These are phyloP conservation scores for Phytophthora ramorum DNA, from an alignment of 352 stramenopile genomes.

Conservation along the genomic window DNA sequence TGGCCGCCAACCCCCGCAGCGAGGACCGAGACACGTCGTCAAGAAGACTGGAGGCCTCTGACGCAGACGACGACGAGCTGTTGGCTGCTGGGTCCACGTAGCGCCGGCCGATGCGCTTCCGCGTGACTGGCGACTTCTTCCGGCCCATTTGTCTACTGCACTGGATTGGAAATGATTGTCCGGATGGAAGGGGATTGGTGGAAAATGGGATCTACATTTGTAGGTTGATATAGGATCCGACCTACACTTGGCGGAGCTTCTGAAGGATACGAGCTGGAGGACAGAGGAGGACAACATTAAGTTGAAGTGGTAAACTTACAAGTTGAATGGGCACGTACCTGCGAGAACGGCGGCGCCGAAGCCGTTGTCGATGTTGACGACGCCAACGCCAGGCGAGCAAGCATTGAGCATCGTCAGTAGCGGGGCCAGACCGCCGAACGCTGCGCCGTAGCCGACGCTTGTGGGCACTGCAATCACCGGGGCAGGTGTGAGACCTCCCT, in stretches of 20 bases:
- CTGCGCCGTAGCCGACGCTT: constrained; percentile 93
- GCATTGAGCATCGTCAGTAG: constrained; percentile 98
- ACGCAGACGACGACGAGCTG: constrained; percentile 2
- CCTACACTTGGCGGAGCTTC: constrained; percentile 21
- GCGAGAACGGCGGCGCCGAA: constrained; percentile 96
- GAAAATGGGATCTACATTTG: constrained; percentile 3
- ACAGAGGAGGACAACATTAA: constrained; percentile 16
- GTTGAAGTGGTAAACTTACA: constrained; percentile 9
- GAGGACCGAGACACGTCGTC: constrained; percentile 17
- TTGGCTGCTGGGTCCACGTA: constrained; percentile 16
- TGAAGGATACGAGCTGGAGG: constrained; percentile 39
- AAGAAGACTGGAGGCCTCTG: constrained; percentile 4
- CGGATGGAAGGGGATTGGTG: not conserved
- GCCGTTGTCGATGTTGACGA: constrained; percentile 99
- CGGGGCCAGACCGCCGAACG: constrained; percentile 92
- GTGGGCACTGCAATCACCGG: constrained; percentile 93
- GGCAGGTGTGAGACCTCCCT: constrained; percentile 83
- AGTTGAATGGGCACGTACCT: constrained; percentile 43
- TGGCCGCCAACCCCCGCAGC: constrained; percentile 10
- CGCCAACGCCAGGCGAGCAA: constrained; percentile 97
- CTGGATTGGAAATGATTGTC: constrained; percentile 7
- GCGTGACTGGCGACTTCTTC: constrained; percentile 43
- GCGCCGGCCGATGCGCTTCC: constrained; percentile 32
- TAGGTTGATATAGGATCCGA: constrained; percentile 1
- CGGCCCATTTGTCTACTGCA: constrained; percentile 33